phyloP scores from a whole-genome alignment of 2,329 filamentous ascomycete genomes.

The Chrysosporium queenslandicum region DNA sequence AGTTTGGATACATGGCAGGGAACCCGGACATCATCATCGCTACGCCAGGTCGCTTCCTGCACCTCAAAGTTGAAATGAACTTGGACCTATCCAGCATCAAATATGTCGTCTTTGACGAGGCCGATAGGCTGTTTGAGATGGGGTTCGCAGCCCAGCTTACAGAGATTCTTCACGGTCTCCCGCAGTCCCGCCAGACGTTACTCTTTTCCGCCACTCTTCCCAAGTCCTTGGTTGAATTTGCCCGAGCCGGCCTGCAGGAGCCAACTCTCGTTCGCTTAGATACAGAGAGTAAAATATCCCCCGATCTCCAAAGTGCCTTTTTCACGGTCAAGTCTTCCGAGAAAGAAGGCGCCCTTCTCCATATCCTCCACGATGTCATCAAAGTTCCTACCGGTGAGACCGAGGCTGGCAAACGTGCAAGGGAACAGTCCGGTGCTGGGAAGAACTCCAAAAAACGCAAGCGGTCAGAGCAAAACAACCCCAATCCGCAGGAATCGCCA shows the following conservation, averaged over 20 bases:
- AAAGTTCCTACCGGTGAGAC: slow-evolving; percentile 68
- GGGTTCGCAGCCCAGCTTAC: slow-evolving; percentile 88
- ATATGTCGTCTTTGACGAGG: slow-evolving; percentile 96
- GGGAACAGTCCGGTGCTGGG: slow-evolving; percentile 40
- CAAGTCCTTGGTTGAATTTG: slow-evolving; percentile 90
- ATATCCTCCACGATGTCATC: slow-evolving; percentile 84
- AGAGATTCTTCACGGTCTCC: slow-evolving; percentile 84
- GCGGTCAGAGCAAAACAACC: slow-evolving; percentile 40
- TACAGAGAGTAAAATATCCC: slow-evolving; percentile 89
- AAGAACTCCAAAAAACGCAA: slow-evolving; percentile 38
- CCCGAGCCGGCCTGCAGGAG: slow-evolving; percentile 83
- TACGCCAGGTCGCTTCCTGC: slow-evolving; percentile 89
- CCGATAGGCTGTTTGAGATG: slow-evolving; percentile 96
- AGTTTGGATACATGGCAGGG: slow-evolving; percentile 81
- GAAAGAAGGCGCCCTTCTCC: slow-evolving; percentile 83
- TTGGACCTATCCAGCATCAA: slow-evolving; percentile 81
- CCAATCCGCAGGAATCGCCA: slow-evolving; percentile 55
- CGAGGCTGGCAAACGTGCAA: slow-evolving; percentile 39
- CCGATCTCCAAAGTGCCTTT: slow-evolving; percentile 89
- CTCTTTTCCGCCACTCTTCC: slow-evolving; percentile 93
- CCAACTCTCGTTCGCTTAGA: slow-evolving; percentile 83
- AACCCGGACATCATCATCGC: slow-evolving; percentile 98
- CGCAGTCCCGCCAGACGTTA: slow-evolving; percentile 73
- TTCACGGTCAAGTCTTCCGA: slow-evolving; percentile 87
- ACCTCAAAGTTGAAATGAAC: slow-evolving; percentile 93